Percentiles rank a stretch among this genome's conserved stretches.
phyloP scores from a whole-genome alignment of 257 asterid genomes.

The Fraxinus quadrangulata region DNA sequence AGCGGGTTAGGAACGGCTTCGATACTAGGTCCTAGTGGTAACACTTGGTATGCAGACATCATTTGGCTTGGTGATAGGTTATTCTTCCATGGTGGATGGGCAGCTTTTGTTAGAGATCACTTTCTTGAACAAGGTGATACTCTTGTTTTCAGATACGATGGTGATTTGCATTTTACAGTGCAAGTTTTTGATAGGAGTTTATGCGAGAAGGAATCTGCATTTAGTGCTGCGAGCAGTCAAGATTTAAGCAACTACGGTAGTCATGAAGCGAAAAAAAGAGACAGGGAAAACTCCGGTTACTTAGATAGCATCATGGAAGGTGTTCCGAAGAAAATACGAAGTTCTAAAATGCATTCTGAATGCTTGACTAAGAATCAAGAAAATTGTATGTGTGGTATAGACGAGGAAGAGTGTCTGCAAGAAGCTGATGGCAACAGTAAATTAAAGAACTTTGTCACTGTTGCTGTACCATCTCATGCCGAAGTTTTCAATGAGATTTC shows the following conservation, averaged over 20 bases:
- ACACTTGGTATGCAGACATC: slow-evolving; percentile 43
- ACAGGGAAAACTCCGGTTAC: slow-evolving; percentile 51
- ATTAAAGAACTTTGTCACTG: slow-evolving; percentile 43
- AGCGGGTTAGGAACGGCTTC: slow-evolving; percentile 39
- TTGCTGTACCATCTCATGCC: slow-evolving; percentile 56
- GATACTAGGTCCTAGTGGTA: slow-evolving; percentile 59
- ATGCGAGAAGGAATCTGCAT: slow-evolving; percentile 79
- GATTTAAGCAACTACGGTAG: slow-evolving; percentile 38
- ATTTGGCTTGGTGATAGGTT: slow-evolving; percentile 35
- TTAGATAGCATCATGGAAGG: slow-evolving; percentile 51
- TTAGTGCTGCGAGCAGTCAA: slow-evolving; percentile 60
- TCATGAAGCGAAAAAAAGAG: slow-evolving; percentile 52
- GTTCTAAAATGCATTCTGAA: slow-evolving; percentile 43
- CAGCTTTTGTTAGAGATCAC: slow-evolving; percentile 55
- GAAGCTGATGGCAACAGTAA: slow-evolving; percentile 37
- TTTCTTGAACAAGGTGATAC: slow-evolving; percentile 53
- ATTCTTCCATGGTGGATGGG: slow-evolving; percentile 50
- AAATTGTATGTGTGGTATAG: slow-evolving; percentile 26
- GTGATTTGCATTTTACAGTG: slow-evolving; percentile 65
- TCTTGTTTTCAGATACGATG: slow-evolving; percentile 66
- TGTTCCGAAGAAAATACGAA: slow-evolving; percentile 65
- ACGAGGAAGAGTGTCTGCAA: slow-evolving; percentile 35
- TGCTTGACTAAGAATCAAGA: slow-evolving; percentile 33
- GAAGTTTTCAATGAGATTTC: slow-evolving; percentile 38
- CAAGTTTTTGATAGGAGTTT: slow-evolving; percentile 68